These are phyloP conservation scores for Aureobasidium uvarum DNA, from an alignment of 2,329 filamentous ascomycete species.

Conservation along the genomic window DNA sequence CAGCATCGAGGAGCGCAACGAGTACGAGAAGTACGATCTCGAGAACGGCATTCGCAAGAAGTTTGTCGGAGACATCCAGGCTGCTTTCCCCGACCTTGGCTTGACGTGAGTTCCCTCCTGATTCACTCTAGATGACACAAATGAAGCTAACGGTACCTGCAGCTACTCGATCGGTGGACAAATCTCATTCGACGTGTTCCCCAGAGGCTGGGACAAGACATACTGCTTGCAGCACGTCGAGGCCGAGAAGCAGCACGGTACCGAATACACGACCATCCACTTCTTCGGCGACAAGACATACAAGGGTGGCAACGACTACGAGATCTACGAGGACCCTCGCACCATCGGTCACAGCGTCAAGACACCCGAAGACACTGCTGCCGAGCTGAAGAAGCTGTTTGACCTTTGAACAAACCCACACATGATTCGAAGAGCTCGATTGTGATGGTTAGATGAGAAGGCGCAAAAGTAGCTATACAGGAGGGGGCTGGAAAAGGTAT, in stretches of 20 bases:
- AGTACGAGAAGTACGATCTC: slow-evolving; percentile 79
- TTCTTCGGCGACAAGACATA: slow-evolving; percentile 98
- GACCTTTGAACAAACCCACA: slow-evolving; percentile 32
- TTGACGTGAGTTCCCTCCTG: slow-evolving; percentile 64
- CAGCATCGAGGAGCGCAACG: slow-evolving; percentile 71
- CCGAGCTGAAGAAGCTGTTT: slow-evolving; percentile 77
- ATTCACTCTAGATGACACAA: too few species aligned
- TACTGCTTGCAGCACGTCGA: slow-evolving; percentile 91
- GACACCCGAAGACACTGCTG: slow-evolving; percentile 77
- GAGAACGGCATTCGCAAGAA: slow-evolving; percentile 70
- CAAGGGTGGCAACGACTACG: slow-evolving; percentile 89
- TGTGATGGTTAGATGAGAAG: background rate
- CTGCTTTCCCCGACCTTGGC: slow-evolving; percentile 78
- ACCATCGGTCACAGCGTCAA: slow-evolving; percentile 83
- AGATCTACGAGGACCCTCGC: slow-evolving; percentile 81
- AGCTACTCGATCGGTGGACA: slow-evolving; percentile 94
- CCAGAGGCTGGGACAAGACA: slow-evolving; percentile 96
- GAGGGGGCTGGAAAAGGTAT: slow-evolving; percentile 1
- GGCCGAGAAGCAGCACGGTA: slow-evolving; percentile 63
- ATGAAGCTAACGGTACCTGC: background rate
- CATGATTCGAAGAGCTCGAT: slow-evolving; percentile 22
- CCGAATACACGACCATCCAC: slow-evolving; percentile 84
- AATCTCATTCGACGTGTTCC: slow-evolving; percentile 98
- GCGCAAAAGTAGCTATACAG: background rate
- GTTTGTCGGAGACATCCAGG: slow-evolving; percentile 73